phyloP scores from a whole-genome alignment of 2,329 filamentous ascomycete genomes.

The Madurella fahalii region DNA sequence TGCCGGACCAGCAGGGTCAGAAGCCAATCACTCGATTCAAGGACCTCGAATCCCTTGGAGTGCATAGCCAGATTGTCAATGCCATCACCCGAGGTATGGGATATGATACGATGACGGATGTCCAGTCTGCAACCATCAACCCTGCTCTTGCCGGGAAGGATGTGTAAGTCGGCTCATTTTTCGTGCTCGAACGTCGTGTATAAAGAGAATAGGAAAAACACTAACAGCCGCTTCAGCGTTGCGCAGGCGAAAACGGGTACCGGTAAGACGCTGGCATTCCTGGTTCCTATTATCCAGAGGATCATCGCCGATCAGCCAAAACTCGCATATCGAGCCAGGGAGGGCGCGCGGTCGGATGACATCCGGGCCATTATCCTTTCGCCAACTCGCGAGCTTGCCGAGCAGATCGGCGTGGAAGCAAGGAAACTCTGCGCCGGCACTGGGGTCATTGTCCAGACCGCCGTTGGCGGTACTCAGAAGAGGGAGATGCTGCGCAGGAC shows the following conservation, averaged over 20 bases:
- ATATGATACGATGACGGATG: constrained; percentile 85
- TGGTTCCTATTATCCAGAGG: constrained; percentile 78
- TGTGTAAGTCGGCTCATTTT: constrained; percentile 55
- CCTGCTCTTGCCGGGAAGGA: constrained; percentile 76
- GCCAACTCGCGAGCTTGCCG: constrained; percentile 75
- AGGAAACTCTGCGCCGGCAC: constrained; percentile 61
- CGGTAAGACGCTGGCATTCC: constrained; percentile 91
- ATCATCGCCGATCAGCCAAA: constrained; percentile 63
- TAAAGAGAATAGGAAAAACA: background rate
- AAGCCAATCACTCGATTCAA: constrained; percentile 39
- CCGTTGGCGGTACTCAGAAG: constrained; percentile 92
- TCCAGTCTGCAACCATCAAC: constrained; percentile 80
- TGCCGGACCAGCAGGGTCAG: constrained; percentile 10
- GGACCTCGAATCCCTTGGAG: constrained; percentile 43
- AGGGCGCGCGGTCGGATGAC: constrained; percentile 46
- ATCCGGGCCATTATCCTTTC: constrained; percentile 70
- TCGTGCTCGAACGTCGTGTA: background rate
- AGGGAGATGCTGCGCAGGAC: constrained; percentile 61
- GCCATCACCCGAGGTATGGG: constrained; percentile 69
- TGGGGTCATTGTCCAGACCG: constrained; percentile 63
- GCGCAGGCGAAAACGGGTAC: constrained; percentile 97
- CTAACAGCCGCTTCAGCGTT: constrained; percentile 49
- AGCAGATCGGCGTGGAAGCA: constrained; percentile 79
- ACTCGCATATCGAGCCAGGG: constrained; percentile 45
- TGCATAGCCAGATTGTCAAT: constrained; percentile 62